These are phyloP conservation scores for Collybiopsis luxurians DNA, from an alignment of 768 basidiomycete species.

Conservation along the genomic window DNA sequence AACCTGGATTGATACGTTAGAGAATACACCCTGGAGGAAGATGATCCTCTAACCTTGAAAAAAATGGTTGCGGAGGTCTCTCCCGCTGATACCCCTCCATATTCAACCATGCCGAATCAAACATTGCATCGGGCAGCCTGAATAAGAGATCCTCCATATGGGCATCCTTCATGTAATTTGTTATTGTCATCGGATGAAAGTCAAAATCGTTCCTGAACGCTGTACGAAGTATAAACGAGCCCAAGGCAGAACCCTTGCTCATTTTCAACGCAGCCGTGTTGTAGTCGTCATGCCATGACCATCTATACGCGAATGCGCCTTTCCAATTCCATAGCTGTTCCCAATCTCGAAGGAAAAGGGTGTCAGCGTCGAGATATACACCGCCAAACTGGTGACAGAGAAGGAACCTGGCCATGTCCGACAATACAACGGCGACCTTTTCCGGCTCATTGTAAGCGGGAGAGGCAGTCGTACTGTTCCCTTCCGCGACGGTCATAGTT, in stretches of 20 bases:
- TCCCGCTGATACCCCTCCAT: conserved; percentile 66
- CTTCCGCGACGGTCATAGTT: conserved; percentile 13
- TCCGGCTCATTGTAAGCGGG: conserved; percentile 49
- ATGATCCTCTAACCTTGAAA: conserved; percentile 67
- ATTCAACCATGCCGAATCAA: conserved; percentile 74
- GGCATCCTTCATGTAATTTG: conserved; percentile 63
- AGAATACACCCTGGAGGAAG: background rate
- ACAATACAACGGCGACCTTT: conserved; percentile 63
- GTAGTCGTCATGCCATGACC: conserved; percentile 67
- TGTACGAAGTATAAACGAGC: conserved; percentile 67
- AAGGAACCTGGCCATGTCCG: conserved; percentile 74
- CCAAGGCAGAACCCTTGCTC: conserved; percentile 63
- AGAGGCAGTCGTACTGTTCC: conserved; percentile 8
- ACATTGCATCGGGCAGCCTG: conserved; percentile 67
- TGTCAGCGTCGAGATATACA: conserved; percentile 72
- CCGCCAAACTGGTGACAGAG: conserved; percentile 73
- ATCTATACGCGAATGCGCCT: conserved; percentile 75
- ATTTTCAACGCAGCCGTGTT: conserved; percentile 72
- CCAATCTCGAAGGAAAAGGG: conserved; percentile 71
- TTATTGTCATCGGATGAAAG: conserved; percentile 73
- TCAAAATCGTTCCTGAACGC: conserved; percentile 68
- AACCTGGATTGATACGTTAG: conserved; percentile 51
- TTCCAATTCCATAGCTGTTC: conserved; percentile 75
- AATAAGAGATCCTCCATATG: conserved; percentile 55
- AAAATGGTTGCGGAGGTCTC: conserved; percentile 68